Conservation (phyloP, 1,139 yeast genomes). For the Debaryomycetaceae sp. region DNA sequence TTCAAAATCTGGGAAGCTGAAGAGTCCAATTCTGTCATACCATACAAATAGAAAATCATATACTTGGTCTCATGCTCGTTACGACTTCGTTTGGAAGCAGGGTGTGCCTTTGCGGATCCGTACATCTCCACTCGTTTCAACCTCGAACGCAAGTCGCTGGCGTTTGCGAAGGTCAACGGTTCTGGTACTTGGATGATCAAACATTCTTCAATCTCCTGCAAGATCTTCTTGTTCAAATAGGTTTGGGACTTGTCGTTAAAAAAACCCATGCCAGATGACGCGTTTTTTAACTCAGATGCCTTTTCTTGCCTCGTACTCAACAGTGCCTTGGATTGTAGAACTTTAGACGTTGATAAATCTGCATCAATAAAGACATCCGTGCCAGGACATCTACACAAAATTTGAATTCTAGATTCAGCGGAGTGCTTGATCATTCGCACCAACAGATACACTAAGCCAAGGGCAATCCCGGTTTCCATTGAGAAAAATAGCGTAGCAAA, state of each 20-base stretch:
- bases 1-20: slow-evolving; percentile 76
- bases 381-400: slow-evolving; percentile 78
- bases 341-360: slow-evolving; percentile 38
- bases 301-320: slow-evolving; percentile 1
- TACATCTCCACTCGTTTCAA: slow-evolving; percentile 75
- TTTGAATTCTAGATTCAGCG: slow-evolving; percentile 84
- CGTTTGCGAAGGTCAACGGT: slow-evolving; percentile 88
- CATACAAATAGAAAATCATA: slow-evolving; percentile 78
- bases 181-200: slow-evolving; percentile 86
- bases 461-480: slow-evolving; percentile 83
- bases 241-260: slow-evolving; percentile 37
- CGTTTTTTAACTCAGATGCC: not conserved
- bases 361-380: slow-evolving; percentile 77
- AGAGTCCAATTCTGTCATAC: slow-evolving; percentile 85
- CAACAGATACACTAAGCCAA: slow-evolving; percentile 79
- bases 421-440: slow-evolving; percentile 81
- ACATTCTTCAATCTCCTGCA: slow-evolving; percentile 82
- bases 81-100: slow-evolving; percentile 63
- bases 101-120: slow-evolving; percentile 83
- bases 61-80: slow-evolving; percentile 55
- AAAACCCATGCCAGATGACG: slow-evolving; percentile 19
- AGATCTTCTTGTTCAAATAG: slow-evolving; percentile 33
- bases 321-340: not conserved
- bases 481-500: slow-evolving; percentile 74
- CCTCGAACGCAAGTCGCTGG: slow-evolving; percentile 76